phyloP scores from a whole-genome alignment of 1,284 basidiomycete species.

The Marasmius fiardii region DNA sequence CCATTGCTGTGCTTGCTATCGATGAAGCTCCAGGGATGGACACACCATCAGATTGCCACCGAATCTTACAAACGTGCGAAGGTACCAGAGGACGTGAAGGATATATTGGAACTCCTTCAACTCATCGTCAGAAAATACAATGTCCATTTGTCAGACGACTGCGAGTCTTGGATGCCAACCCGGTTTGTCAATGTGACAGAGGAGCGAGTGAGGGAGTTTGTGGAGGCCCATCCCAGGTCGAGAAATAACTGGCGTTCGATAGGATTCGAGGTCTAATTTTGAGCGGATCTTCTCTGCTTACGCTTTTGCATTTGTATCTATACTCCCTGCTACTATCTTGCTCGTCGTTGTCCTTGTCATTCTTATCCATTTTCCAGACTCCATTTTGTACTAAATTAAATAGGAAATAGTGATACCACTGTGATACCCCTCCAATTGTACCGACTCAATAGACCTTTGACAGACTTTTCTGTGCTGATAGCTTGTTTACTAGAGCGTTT shows the following conservation, averaged over 20 bases:
- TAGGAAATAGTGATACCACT: too few relatives aligned
- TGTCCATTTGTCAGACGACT: background rate
- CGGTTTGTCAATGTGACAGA: background rate
- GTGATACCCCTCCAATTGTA: too few relatives aligned
- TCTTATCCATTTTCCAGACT: background rate
- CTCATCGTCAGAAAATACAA: background rate
- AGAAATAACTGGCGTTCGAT: background rate
- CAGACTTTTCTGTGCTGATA: too few relatives aligned
- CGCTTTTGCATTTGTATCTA: too few relatives aligned
- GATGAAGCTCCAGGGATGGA: slow-evolving; percentile 32
- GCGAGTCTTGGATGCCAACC: background rate
- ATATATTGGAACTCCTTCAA: background rate
- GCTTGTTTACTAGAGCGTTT: too few relatives aligned
- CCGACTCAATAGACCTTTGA: too few relatives aligned
- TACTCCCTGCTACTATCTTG: background rate
- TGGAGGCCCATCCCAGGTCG: background rate
- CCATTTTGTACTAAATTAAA: too few relatives aligned
- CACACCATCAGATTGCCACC: slow-evolving; percentile 24
- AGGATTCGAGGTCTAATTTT: background rate
- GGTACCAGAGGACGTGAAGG: slow-evolving; percentile 22
- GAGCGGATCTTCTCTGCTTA: background rate
- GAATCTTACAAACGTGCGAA: slow-evolving; percentile 22
- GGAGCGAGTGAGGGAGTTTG: background rate
- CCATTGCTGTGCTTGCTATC: slow-evolving; percentile 27
- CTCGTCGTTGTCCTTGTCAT: background rate